Evolutionary conservation across 306 rosid genomes (phyloP), one percentile per base, ranked within the genome.

Genomic region (Calophaca sinica): DNA sequence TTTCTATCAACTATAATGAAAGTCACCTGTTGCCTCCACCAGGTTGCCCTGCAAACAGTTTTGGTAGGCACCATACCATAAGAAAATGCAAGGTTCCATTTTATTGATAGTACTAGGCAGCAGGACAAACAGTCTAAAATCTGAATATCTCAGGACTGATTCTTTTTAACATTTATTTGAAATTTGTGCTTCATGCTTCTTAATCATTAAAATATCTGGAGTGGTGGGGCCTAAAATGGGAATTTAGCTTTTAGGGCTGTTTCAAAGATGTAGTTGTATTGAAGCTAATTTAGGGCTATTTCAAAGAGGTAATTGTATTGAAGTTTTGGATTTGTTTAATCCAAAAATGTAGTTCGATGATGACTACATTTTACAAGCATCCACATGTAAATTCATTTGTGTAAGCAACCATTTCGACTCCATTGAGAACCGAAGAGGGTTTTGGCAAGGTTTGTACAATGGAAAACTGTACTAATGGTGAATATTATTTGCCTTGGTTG

Each of bases 51-150:
- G 60, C 61, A 13, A 78, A 82, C 62, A 94, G 98, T 87, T 85
- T 80, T 75, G 97, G 98, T 58, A 87, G 90, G 88, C 87, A 67
- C 81, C 90, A 80, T 77, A 82, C 78, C 44, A 70, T 91, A 68
- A 85, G 90, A 61, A 91, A 84, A 78, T 94, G 98, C 83, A 94
- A 94, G 85, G 78, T 87, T 88, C 90, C 96, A 72, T 87, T 85
- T 45, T 88, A 83, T 74, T 91, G 79, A 62, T 68, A 5, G 62
- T 50, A 46, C 60, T 55, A 67, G 58, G 80, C 38, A 64, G 31
- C 69, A 39, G 65, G 75, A 70, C 51, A 59, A 60, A 15, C 10
- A 9, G 8, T 20, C 26, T 20, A 20, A 20, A 20, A 5, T 73
- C 49, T 64, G 11, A 7, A 36, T 10, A 48, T 33, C 14, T 32